phyloP scores from a whole-genome alignment of 148 eudicot species.

The Drosera capensis region DNA sequence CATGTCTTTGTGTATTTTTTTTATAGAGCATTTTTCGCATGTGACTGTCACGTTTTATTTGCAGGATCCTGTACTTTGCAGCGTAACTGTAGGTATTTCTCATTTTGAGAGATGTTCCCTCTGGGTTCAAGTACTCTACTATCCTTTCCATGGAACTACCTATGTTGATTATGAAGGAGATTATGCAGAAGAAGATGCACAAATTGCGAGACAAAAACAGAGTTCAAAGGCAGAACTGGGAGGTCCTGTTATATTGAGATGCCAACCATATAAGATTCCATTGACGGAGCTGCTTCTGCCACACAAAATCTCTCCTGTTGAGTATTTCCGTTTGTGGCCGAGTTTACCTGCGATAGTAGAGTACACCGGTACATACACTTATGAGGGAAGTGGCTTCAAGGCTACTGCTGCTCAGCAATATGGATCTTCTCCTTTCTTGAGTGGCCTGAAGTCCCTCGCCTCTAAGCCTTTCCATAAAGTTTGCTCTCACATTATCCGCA shows the following conservation, averaged over 20 bases:
- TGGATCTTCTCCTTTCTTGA: conserved; percentile 86
- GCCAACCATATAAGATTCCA: conserved; percentile 96
- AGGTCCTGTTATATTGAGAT: conserved; percentile 86
- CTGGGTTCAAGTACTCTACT: conserved; percentile 89
- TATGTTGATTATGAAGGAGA: conserved; percentile 49
- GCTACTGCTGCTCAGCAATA: conserved; percentile 98
- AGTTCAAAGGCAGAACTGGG: conserved; percentile 63
- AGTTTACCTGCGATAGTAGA: conserved; percentile 95
- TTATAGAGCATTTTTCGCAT: conserved; percentile 2
- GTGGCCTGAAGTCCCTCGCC: conserved; percentile 70
- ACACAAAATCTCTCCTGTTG: conserved; percentile 92
- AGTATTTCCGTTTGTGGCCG: conserved; percentile 94
- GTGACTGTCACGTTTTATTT: conserved; percentile 1
- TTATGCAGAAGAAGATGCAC: conserved; percentile 71
- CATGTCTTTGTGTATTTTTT: not conserved
- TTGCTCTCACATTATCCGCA: conserved; percentile 88
- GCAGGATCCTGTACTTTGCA: conserved; percentile 83
- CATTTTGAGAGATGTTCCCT: conserved; percentile 90
- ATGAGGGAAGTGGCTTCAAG: conserved; percentile 95
- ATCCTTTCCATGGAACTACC: conserved; percentile 66
- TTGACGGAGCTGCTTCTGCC: conserved; percentile 87
- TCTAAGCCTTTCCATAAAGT: conserved; percentile 96
- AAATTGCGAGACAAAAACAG: conserved; percentile 57
- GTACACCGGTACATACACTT: conserved; percentile 81
- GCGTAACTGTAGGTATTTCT: conserved; percentile 91